Conservation (phyloP, 371 early-diverging fungal genomes). For the Umbelopsis sp. region DNA sequence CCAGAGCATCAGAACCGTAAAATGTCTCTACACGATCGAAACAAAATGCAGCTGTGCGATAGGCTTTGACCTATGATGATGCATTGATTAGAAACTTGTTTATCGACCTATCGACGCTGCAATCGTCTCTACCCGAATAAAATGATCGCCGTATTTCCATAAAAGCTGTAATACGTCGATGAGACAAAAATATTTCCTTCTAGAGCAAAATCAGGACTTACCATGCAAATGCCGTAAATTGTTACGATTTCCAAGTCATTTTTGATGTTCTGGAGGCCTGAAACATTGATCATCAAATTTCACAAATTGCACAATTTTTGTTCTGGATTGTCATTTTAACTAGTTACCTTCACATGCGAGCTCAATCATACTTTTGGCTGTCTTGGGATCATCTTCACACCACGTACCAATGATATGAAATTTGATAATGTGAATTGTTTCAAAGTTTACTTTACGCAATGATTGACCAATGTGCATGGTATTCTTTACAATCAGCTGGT, state of each 20-base stretch:
- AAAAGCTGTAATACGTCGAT: neutral
- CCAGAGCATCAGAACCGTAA: neutral
- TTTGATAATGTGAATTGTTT: neutral
- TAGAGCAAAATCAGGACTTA: neutral
- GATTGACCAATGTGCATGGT: neutral
- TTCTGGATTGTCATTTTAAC: no score
- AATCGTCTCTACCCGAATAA: neutral
- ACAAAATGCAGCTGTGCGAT: neutral
- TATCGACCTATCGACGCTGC: neutral
- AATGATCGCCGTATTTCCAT: neutral
- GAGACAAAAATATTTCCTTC: neutral
- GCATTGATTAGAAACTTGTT: no score
- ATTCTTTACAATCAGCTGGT: neutral
- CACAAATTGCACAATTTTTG: no score
- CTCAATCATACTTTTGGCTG: no score
- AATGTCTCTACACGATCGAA: neutral
- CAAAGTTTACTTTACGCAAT: neutral
- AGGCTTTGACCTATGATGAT: neutral
- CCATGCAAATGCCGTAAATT: neutral
- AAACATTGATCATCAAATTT: no score
- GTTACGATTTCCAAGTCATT: neutral
- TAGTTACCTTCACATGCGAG: no score
- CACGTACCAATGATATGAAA: neutral
- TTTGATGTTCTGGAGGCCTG: neutral
- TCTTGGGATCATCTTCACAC: neutral